Evolutionary conservation across 257 asterid genomes (phyloP).

Genomic region (Primulina eburnea): DNA sequence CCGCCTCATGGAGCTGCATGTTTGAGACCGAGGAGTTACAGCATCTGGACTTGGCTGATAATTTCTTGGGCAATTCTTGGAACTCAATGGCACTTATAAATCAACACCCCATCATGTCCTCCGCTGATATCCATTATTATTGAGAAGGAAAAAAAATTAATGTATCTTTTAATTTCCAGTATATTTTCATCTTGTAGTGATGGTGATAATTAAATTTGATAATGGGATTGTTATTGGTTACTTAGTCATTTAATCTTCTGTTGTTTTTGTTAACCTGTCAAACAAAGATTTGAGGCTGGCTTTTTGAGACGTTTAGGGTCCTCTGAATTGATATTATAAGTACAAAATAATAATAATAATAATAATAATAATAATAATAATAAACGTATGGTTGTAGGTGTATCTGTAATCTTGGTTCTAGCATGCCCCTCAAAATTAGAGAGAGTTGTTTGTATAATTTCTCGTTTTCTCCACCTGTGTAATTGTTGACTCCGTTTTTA

Average conservation of each 20-base stretch:
- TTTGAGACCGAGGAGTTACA: constrained; percentile 43
- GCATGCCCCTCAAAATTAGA: background rate
- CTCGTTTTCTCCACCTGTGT: background rate
- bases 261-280: background rate
- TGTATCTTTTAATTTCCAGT: background rate
- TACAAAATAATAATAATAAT: no score
- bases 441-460: background rate
- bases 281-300: background rate
- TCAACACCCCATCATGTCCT: background rate
- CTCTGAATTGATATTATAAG: no score
- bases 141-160: background rate
- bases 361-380: no score
- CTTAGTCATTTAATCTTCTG: background rate
- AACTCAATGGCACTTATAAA: background rate
- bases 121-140: background rate
- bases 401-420: background rate
- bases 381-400: background rate
- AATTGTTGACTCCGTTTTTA: background rate
- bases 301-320: background rate
- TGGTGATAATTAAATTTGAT: background rate
- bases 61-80: constrained; percentile 21
- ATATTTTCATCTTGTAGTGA: background rate
- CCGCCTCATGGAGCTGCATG: constrained; percentile 26
- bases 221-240: background rate
- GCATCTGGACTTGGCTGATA: constrained; percentile 26